Conservation (phyloP, 1,284 basidiomycete species). For the Puccinia horiana region DNA sequence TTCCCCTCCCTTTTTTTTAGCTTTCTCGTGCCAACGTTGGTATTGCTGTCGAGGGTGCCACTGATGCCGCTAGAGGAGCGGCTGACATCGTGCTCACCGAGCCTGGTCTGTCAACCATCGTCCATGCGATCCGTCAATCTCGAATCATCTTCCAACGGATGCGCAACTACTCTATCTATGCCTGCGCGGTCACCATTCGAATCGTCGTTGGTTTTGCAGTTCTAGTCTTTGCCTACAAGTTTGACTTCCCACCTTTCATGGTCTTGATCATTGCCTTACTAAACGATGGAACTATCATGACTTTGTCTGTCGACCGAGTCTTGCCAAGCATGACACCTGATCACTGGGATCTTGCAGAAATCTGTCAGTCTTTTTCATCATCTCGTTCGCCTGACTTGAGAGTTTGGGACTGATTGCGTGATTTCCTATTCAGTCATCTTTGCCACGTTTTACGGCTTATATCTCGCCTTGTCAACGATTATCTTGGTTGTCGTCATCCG, state of each 20-base stretch:
- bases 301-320: conserved; percentile 92
- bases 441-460: conserved; percentile 90
- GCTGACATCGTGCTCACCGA: conserved; percentile 93
- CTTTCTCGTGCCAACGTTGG: conserved; percentile 66
- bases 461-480: conserved; percentile 84
- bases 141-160: conserved; percentile 97
- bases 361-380: conserved; percentile 62
- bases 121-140: conserved; percentile 91
- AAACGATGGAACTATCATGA: conserved; percentile 72
- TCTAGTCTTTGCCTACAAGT: conserved; percentile 49
- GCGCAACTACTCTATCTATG: conserved; percentile 84
- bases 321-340: conserved; percentile 82
- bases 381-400: neutral
- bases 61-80: conserved; percentile 89
- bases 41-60: conserved; percentile 86
- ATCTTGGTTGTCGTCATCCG: conserved; percentile 80
- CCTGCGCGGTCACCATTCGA: conserved; percentile 50
- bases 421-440: conserved; percentile 65
- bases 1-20: conserved; percentile 23
- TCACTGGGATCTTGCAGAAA: conserved; percentile 93
- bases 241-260: conserved; percentile 51
- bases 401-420: neutral
- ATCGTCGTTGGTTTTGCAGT: conserved; percentile 50
- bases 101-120: conserved; percentile 92
- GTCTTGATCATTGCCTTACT: conserved; percentile 77